Base-by-base conservation (phyloP, 768 basidiomycete genomes). In the Amanita muscaria region DNA sequence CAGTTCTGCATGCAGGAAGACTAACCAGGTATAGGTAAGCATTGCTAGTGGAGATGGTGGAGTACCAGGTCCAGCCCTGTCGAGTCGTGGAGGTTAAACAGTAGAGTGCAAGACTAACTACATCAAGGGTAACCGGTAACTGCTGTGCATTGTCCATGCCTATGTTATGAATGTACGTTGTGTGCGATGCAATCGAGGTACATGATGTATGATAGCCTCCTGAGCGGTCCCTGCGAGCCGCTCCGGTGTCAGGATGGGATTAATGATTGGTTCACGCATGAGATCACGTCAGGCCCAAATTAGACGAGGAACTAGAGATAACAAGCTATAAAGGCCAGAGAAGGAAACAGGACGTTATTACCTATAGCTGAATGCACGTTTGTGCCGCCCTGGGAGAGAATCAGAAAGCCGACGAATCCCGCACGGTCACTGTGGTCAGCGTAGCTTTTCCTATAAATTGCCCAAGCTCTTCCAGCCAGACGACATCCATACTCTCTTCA, bases 361-460 rank as follows among this genome's bases (percentile, higher is more conserved):
- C 16, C 19, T 22, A 5, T n/a, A 15, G 31, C 41, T 25, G 40
- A 27, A 42, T 42, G 41, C 32, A 42, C 41, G 41, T 42, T 42
- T 42, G 41, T 42, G 19, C 41, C 5, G n/a, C 15, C 31, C 31
- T 42, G 41, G 33, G 41, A n/a, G 41, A 42, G 24, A 44, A 44
- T 18, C 39, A 40, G n/a, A n/a, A n/a, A n/a, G n/a, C n/a, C 38
- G 46, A 40, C 15, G 27, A 27, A 6, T 24, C 27, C 12, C 46
- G 31, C 16, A 27, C 35, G 16, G 36, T 34, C 21, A 23, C 37
- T 6, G 29, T 47, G 31, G 22, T 47, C 44, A 49, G 30, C 52
- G 15, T 46, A 46, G 35, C 48, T 36, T 45, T 56, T 33, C 47
- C 53, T 46, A 51, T 55, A 55, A 52, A 53, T 49, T 54, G 45